Conservation (phyloP, 768 basidiomycete genomes). For the Vararia minispora region DNA sequence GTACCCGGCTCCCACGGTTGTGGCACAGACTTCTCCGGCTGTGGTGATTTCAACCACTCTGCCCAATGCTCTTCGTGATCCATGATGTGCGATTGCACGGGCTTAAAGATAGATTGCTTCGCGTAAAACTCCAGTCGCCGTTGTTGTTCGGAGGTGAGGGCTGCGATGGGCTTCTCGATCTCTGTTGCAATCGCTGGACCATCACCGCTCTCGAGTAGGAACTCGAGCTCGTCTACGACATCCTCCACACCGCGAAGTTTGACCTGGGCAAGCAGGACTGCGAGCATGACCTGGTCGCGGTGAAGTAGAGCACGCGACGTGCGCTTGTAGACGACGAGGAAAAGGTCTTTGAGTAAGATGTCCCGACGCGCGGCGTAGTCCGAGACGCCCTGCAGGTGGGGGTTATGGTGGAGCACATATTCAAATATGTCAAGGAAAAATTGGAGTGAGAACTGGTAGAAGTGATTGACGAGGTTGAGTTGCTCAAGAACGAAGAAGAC, state of each 20-base stretch:
- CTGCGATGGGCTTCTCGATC: slow-evolving; percentile 27
- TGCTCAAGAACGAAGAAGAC: slow-evolving; percentile 97
- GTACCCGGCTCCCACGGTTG: slow-evolving; percentile 68
- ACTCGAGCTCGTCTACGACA: slow-evolving; percentile 77
- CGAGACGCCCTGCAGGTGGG: slow-evolving; percentile 69
- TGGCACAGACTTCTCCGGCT: slow-evolving; percentile 64
- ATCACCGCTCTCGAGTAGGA: slow-evolving; percentile 84
- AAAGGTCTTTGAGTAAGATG: slow-evolving; percentile 79
- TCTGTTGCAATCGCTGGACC: slow-evolving; percentile 29
- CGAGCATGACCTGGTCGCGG: slow-evolving; percentile 83
- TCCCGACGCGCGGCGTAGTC: slow-evolving; percentile 66
- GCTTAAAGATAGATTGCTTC: slow-evolving; percentile 66
- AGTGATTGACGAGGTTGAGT: slow-evolving; percentile 87
- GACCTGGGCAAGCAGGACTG: slow-evolving; percentile 82
- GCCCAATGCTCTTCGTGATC: slow-evolving; percentile 61
- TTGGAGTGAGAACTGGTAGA: slow-evolving; percentile 95
- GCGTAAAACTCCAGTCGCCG: slow-evolving; percentile 61
- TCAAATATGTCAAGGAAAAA: slow-evolving; percentile 99
- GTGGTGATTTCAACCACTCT: slow-evolving; percentile 52
- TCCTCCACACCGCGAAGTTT: slow-evolving; percentile 75
- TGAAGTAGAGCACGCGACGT: slow-evolving; percentile 87
- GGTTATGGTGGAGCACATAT: slow-evolving; percentile 85
- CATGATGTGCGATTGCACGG: slow-evolving; percentile 50
- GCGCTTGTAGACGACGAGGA: slow-evolving; percentile 78
- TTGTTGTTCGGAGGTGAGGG: slow-evolving; percentile 58